Percentiles rank a stretch among this genome's conserved stretches.
These are phyloP conservation scores for Xylaria digitata DNA, from an alignment of 2,329 filamentous ascomycete species.

Conservation along the genomic window DNA sequence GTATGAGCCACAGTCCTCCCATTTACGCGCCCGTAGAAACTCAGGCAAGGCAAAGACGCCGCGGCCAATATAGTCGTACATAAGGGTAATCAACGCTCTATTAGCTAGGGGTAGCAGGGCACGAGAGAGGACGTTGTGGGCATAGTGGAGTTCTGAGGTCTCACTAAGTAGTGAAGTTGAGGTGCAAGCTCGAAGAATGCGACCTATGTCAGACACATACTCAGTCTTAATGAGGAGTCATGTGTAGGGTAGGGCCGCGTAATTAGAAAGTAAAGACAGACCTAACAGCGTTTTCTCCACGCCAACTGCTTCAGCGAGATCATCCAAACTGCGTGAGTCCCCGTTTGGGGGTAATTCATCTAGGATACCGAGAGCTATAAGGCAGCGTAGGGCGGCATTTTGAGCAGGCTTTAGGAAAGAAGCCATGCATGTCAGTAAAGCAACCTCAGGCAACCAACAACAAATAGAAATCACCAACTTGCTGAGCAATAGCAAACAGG, in stretches of 20 bases:
- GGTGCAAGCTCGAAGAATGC: not conserved
- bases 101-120: not conserved
- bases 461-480: not conserved
- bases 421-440: not conserved
- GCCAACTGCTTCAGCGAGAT: not conserved
- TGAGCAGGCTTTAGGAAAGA: not conserved
- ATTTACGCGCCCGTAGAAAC: not conserved
- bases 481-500: not conserved
- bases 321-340: not conserved
- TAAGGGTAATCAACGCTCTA: not conserved
- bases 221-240: not conserved
- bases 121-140: not conserved
- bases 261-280: not conserved
- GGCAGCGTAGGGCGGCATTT: slow-evolving; percentile 1
- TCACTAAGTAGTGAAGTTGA: not conserved
- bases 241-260: too few species aligned
- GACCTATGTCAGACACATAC: not conserved
- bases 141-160: not conserved
- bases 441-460: too few species aligned
- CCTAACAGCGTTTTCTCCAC: not conserved
- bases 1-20: not conserved
- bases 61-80: slow-evolving; percentile 1
- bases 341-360: not conserved
- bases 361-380: not conserved
- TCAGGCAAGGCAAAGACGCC: not conserved